Evolutionary conservation across 208 protist species (phyloP).

Genomic region (Trypanosoma caninum): DNA sequence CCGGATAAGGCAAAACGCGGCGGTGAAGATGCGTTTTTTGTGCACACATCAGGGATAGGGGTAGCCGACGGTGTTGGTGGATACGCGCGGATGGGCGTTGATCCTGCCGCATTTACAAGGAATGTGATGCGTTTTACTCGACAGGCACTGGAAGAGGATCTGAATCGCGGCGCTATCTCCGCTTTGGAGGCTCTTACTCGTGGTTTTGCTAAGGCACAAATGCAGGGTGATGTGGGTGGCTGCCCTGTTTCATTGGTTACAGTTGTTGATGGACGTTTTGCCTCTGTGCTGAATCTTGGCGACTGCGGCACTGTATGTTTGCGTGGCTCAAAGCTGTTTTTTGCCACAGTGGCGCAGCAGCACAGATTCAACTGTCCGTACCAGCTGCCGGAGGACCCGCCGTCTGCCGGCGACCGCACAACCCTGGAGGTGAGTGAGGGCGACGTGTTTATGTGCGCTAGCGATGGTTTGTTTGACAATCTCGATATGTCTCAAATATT

Average conservation of each 20-base stretch:
- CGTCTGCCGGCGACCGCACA: conserved; percentile 52
- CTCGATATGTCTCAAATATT: conserved; percentile 65
- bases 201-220: conserved; percentile 45
- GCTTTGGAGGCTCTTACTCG: conserved; percentile 60
- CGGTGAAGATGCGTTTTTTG: conserved; percentile 82
- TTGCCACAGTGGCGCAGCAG: conserved; percentile 65
- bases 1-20: conserved; percentile 71
- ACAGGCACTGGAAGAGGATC: conserved; percentile 36
- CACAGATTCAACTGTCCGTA: conserved; percentile 88
- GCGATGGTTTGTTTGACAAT: conserved; percentile 85
- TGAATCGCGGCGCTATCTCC: conserved; percentile 19
- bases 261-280: conserved; percentile 45
- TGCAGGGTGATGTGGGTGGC: conserved; percentile 43
- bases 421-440: conserved; percentile 56
- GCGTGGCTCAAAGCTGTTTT: conserved; percentile 59
- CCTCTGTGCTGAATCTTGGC: conserved; percentile 82
- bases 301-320: conserved; percentile 78
- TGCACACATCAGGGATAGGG: conserved; percentile 66
- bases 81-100: conserved; percentile 61
- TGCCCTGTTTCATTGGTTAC: conserved; percentile 73
- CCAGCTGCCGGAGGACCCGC: conserved; percentile 75
- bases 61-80: conserved; percentile 87
- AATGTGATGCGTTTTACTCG: conserved; percentile 72
- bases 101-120: conserved; percentile 76
- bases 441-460: conserved; percentile 75